Percentiles rank a stretch among this genome's conserved stretches.
These are phyloP conservation scores for Fomitopsis pinicola DNA, from an alignment of 1,284 basidiomycete genomes.

Conservation along the genomic window DNA sequence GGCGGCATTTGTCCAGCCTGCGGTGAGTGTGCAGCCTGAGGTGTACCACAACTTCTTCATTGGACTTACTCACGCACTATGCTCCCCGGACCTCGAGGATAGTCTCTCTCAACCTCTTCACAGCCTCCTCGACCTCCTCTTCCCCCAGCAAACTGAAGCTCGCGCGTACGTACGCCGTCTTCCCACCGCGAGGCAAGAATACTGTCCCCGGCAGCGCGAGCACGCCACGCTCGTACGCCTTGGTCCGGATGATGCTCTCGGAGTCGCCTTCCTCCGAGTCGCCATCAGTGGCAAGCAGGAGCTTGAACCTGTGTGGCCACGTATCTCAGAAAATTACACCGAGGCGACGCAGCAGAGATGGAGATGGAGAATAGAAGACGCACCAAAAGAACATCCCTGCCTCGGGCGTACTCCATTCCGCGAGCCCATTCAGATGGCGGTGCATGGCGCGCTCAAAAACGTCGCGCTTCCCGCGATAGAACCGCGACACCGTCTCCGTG, in stretches of 20 bases:
- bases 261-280: slow-evolving; percentile 71
- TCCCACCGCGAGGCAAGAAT: slow-evolving; percentile 71
- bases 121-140: slow-evolving; percentile 73
- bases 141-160: slow-evolving; percentile 74
- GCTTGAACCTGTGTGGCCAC: slow-evolving; percentile 59
- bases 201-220: slow-evolving; percentile 85
- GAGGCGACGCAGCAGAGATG: background rate
- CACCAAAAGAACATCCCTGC: slow-evolving; percentile 92
- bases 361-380: background rate
- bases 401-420: slow-evolving; percentile 81
- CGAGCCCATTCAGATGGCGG: slow-evolving; percentile 72
- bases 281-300: slow-evolving; percentile 37
- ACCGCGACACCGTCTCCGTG: slow-evolving; percentile 66
- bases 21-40: background rate
- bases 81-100: slow-evolving; percentile 37
- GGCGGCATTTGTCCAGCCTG: too few relatives aligned
- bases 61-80: background rate
- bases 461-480: slow-evolving; percentile 80
- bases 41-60: background rate
- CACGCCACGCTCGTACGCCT: slow-evolving; percentile 80
- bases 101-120: slow-evolving; percentile 63
- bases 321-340: background rate
- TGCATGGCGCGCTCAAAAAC: slow-evolving; percentile 77
- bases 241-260: slow-evolving; percentile 67
- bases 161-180: slow-evolving; percentile 74